phyloP scores from a whole-genome alignment of 2,329 filamentous ascomycete species.

The Sphaerulina populicola region DNA sequence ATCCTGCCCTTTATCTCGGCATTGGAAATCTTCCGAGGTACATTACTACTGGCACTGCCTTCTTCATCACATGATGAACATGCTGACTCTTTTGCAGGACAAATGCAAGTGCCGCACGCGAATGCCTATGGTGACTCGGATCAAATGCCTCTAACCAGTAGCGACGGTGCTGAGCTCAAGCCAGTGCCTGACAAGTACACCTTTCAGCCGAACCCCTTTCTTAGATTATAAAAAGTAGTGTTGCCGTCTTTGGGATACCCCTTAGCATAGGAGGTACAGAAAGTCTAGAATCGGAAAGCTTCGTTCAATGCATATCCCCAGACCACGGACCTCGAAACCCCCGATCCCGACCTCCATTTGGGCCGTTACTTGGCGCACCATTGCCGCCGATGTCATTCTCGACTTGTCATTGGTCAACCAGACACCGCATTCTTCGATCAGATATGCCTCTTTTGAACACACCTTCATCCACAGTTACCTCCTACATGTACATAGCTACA shows the following conservation, averaged over 20 bases:
- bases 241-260: background rate
- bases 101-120: conserved; percentile 18
- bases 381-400: background rate
- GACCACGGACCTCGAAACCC: background rate
- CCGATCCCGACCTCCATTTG: background rate
- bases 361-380: background rate
- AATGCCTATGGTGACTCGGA: conserved; percentile 14
- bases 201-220: conserved; percentile 17
- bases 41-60: conserved; percentile 25
- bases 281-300: background rate
- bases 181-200: conserved; percentile 9
- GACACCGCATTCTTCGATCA: background rate
- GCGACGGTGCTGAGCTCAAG: conserved; percentile 9
- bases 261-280: too few species aligned
- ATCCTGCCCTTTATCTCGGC: conserved; percentile 53
- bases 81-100: conserved; percentile 11
- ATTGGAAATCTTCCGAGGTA: conserved; percentile 52
- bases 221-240: conserved; percentile 6
- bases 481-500: too few species aligned
- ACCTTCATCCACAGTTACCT: too few species aligned
- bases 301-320: background rate
- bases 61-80: background rate
- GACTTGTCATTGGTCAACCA: background rate
- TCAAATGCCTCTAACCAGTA: conserved; percentile 16
- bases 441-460: background rate